These are phyloP conservation scores for Conringia planisiliqua DNA, from an alignment of 345 rosid genomes.

Conservation along the genomic window DNA sequence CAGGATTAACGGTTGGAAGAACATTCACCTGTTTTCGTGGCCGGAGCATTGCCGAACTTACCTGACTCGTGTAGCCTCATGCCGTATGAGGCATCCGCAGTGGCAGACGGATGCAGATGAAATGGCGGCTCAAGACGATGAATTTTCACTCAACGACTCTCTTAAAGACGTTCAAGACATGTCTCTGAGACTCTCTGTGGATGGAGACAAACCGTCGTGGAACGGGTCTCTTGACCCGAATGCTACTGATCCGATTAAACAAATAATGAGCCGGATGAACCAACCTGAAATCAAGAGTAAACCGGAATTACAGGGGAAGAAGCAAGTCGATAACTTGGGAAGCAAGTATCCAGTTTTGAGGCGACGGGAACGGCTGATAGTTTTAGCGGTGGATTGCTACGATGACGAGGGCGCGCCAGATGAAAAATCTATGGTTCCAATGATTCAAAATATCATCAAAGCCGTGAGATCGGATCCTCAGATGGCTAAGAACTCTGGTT, in stretches of 20 bases:
- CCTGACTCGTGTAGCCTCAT: constrained; percentile 88
- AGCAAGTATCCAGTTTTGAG: constrained; percentile 82
- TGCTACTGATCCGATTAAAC: constrained; percentile 61
- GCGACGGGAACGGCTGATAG: constrained; percentile 66
- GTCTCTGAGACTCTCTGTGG: constrained; percentile 90
- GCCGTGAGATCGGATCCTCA: constrained; percentile 61
- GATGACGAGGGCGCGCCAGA: constrained; percentile 60
- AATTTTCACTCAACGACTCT: constrained; percentile 78
- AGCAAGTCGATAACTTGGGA: constrained; percentile 37
- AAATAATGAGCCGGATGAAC: constrained; percentile 66
- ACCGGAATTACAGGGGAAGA: constrained; percentile 45
- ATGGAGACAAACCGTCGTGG: constrained; percentile 70
- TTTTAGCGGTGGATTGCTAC: constrained; percentile 79
- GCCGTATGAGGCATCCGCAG: constrained; percentile 91
- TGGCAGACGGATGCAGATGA: constrained; percentile 91
- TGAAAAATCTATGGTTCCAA: constrained; percentile 45
- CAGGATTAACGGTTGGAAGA: constrained; percentile 89
- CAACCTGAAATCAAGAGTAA: constrained; percentile 47
- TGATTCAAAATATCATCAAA: constrained; percentile 61
- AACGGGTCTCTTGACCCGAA: constrained; percentile 52
- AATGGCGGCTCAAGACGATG: constrained; percentile 56
- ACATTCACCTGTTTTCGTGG: constrained; percentile 94
- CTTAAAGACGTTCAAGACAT: constrained; percentile 89
- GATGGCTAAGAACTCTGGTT: constrained; percentile 59
- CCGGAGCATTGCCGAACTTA: constrained; percentile 97